These are phyloP conservation scores for Hura crepitans DNA, from an alignment of 441 rosid genomes.

Conservation along the genomic window DNA sequence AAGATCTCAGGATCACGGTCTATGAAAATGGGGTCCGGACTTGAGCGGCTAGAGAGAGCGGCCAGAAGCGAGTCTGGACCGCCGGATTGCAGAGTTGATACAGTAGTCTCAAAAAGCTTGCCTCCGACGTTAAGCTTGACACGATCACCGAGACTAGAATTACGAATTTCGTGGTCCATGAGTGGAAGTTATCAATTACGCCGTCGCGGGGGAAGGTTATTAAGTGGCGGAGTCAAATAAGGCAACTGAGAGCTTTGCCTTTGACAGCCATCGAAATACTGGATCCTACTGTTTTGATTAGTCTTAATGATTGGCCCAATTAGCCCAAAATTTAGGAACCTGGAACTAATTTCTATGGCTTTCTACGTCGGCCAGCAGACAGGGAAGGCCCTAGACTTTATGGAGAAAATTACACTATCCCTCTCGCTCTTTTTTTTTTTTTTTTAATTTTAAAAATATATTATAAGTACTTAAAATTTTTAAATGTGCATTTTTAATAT, in stretches of 20 bases:
- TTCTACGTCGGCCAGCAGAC: too few relatives aligned
- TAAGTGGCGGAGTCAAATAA: neutral
- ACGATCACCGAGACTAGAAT: constrained; percentile 27
- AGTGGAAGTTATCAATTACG: neutral
- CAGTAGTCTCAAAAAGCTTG: constrained; percentile 65
- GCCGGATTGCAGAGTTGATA: constrained; percentile 61
- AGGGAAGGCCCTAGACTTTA: too few relatives aligned
- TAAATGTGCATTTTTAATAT: too few relatives aligned
- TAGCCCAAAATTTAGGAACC: too few relatives aligned
- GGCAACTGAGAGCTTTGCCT: neutral
- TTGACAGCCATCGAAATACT: too few relatives aligned
- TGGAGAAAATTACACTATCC: too few relatives aligned
- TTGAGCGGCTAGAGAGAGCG: constrained; percentile 56
- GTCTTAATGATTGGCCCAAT: too few relatives aligned
- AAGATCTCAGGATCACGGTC: constrained; percentile 94
- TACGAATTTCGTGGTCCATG: constrained; percentile 31
- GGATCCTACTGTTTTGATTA: too few relatives aligned
- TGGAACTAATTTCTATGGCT: too few relatives aligned
- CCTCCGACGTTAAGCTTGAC: constrained; percentile 93
- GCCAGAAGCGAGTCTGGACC: constrained; percentile 81
- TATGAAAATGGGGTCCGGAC: constrained; percentile 51
- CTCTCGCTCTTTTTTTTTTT: too few relatives aligned
- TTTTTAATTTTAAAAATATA: too few relatives aligned
- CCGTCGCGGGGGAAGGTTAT: neutral
- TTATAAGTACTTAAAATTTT: too few relatives aligned